Evolutionary conservation across 139 green algal genomes (phyloP).

Genomic region (Deuterostichococcus epilithicus): DNA sequence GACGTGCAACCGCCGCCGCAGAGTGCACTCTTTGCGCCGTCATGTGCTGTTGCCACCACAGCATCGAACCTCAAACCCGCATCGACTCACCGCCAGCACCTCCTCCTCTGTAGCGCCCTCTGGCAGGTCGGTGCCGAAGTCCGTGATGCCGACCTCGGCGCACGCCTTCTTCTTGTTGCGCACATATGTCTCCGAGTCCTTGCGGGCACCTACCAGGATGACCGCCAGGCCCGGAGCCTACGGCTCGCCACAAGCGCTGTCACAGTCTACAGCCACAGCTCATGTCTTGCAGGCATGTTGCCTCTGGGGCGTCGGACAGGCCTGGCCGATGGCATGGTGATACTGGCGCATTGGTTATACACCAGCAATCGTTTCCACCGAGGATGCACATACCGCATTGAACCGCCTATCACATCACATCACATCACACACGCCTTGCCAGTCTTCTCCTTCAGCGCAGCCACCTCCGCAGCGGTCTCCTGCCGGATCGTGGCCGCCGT

Average conservation of each 20-base stretch:
- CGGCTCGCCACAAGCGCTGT: background rate
- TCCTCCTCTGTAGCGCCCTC: conserved; percentile 85
- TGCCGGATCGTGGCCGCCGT: conserved; percentile 68
- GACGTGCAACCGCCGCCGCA: too few species aligned
- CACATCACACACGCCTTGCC: conserved; percentile 46
- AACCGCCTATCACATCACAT: conserved; percentile 8
- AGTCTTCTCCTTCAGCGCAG: conserved; percentile 48
- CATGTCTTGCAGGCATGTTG: background rate
- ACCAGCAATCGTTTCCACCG: background rate
- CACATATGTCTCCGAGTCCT: conserved; percentile 97
- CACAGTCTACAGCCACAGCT: background rate
- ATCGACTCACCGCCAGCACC: conserved; percentile 62
- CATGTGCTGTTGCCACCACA: too few species aligned
- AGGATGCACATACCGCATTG: background rate
- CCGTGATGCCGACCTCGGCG: conserved; percentile 87
- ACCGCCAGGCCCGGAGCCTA: conserved; percentile 91
- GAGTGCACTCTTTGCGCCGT: background rate
- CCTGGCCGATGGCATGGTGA: background rate
- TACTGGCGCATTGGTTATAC: background rate
- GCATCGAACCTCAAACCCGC: too few species aligned
- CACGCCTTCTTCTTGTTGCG: conserved; percentile 93
- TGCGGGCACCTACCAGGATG: conserved; percentile 90
- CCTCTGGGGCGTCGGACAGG: background rate
- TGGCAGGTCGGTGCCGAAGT: conserved; percentile 82
- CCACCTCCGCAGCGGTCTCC: conserved; percentile 69